Evolutionary conservation across 2,329 filamentous ascomycete species (phyloP).

Genomic region (Dactylonectria estremocensis): DNA sequence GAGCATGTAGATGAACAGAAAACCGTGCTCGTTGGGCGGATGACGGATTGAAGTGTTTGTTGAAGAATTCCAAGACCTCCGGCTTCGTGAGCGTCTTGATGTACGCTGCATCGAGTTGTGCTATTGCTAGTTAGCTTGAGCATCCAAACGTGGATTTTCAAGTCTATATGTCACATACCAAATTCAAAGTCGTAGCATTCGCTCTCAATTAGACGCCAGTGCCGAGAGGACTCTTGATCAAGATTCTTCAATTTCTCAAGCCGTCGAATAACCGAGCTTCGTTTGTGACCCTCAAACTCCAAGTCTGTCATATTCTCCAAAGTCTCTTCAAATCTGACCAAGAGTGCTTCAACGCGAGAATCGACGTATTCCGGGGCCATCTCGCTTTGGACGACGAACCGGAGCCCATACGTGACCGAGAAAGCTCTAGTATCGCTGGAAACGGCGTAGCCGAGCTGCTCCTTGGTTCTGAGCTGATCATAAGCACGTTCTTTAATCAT

Average conservation of each 20-base stretch:
- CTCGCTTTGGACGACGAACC: slow-evolving; percentile 95
- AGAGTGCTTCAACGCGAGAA: slow-evolving; percentile 87
- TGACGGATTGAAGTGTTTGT: slow-evolving; percentile 80
- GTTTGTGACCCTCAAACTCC: slow-evolving; percentile 93
- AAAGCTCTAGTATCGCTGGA: slow-evolving; percentile 83
- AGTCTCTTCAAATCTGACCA: slow-evolving; percentile 75
- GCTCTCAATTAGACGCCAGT: slow-evolving; percentile 88
- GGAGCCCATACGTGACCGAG: slow-evolving; percentile 85
- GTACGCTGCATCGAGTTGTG: slow-evolving; percentile 81
- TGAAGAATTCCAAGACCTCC: slow-evolving; percentile 86
- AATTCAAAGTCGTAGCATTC: slow-evolving; percentile 93
- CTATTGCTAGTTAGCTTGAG: slow-evolving; percentile 57
- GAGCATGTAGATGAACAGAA: slow-evolving; percentile 86
- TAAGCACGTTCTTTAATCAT: slow-evolving; percentile 95
- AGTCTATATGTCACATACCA: slow-evolving; percentile 69
- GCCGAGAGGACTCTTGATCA: slow-evolving; percentile 83
- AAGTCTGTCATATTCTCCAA: slow-evolving; percentile 83
- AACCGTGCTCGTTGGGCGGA: slow-evolving; percentile 86
- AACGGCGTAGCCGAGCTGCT: slow-evolving; percentile 97
- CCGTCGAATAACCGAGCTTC: slow-evolving; percentile 87
- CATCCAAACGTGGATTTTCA: neutral
- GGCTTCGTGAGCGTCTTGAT: slow-evolving; percentile 83
- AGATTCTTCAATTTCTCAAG: slow-evolving; percentile 95
- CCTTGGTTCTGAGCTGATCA: slow-evolving; percentile 94
- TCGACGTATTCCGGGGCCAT: slow-evolving; percentile 88